These are phyloP conservation scores for Boletus coccyginus DNA, from an alignment of 768 basidiomycete genomes.

Conservation along the genomic window DNA sequence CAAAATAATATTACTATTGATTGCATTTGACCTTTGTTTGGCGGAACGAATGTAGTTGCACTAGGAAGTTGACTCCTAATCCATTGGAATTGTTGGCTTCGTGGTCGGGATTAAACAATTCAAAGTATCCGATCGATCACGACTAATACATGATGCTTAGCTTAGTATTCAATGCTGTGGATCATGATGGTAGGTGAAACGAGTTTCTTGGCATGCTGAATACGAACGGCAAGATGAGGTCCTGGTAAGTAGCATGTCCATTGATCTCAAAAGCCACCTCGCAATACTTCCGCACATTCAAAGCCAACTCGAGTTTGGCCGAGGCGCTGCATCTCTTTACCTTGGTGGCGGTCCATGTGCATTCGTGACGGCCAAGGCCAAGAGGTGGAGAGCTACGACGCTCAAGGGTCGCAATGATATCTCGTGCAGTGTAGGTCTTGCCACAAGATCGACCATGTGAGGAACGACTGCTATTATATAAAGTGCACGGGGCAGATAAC, in stretches of 20 bases:
- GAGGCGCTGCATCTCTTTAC: constrained; percentile 62
- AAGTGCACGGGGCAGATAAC: constrained; percentile 32
- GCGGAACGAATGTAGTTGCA: background rate
- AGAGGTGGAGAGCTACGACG: constrained; percentile 46
- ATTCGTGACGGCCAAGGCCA: constrained; percentile 12
- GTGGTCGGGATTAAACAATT: background rate
- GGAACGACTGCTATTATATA: constrained; percentile 43
- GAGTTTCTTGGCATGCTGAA: background rate
- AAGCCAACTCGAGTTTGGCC: constrained; percentile 63
- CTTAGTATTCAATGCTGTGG: background rate
- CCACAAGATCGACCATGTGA: constrained; percentile 40
- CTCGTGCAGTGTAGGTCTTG: constrained; percentile 50
- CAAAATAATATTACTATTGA: constrained; percentile 6
- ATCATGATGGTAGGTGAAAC: background rate
- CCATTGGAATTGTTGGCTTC: background rate
- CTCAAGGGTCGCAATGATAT: constrained; percentile 64
- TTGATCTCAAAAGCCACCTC: constrained; percentile 52
- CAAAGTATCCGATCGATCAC: background rate
- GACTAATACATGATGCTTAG: background rate
- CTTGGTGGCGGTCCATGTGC: constrained; percentile 33
- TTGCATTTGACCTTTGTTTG: background rate
- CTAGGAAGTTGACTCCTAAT: background rate
- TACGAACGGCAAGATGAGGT: background rate
- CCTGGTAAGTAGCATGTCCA: background rate
- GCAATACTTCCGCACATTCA: constrained; percentile 55